Conservation (phyloP, 805 yeast genomes). For the Lipomyces japonicus region DNA sequence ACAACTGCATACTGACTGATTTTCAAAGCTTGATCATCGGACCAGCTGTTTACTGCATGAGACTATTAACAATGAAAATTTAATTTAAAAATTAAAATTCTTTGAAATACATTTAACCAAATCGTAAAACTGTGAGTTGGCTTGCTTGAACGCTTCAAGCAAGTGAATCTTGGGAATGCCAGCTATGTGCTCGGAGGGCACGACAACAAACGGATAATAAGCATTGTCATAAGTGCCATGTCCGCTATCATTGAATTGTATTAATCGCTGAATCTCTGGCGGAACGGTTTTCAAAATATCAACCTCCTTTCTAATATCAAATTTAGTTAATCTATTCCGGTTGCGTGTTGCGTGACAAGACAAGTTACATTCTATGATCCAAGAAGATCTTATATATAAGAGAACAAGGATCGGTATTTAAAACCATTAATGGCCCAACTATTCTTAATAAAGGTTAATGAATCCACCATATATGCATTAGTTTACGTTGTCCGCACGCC, state of each 20-base stretch:
- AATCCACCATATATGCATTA: too few species aligned
- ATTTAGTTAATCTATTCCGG: too few species aligned
- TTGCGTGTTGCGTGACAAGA: too few species aligned
- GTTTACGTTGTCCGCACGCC: too few species aligned
- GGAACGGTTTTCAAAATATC: constrained; percentile 16
- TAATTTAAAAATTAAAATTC: background rate
- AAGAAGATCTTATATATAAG: too few species aligned
- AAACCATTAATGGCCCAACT: too few species aligned
- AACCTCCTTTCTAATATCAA: constrained; percentile 20
- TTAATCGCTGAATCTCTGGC: constrained; percentile 6
- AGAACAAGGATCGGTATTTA: too few species aligned
- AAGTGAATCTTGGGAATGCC: constrained; percentile 20
- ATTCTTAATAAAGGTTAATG: too few species aligned
- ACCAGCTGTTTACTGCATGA: constrained; percentile 11
- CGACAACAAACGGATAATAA: constrained; percentile 20
- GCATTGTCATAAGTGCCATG: constrained; percentile 9
- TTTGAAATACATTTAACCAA: constrained; percentile 7
- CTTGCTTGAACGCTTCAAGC: constrained; percentile 15
- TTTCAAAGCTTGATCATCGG: constrained; percentile 17
- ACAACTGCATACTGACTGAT: constrained; percentile 11
- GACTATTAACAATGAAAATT: background rate
- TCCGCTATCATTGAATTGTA: constrained; percentile 1
- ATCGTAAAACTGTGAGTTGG: constrained; percentile 9
- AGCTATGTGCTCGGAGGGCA: constrained; percentile 15
- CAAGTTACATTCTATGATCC: too few species aligned